Conservation (phyloP, 2,329 filamentous ascomycete species). For the Alternaria gaisen region DNA sequence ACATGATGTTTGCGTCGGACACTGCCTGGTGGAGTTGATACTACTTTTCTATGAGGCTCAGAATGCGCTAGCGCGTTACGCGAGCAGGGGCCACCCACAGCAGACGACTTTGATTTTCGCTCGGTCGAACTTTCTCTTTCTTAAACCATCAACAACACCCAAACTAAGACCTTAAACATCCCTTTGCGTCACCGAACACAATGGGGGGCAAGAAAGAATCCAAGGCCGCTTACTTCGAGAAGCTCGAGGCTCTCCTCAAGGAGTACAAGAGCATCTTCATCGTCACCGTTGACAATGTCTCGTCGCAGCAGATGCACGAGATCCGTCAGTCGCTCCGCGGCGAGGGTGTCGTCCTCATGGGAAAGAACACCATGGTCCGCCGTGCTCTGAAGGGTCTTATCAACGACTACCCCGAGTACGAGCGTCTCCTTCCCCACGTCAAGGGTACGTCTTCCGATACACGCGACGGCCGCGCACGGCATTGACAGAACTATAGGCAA, state of each 20-base stretch:
- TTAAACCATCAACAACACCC: constrained; percentile 37
- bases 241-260: constrained; percentile 97
- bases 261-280: constrained; percentile 98
- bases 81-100: constrained; percentile 34
- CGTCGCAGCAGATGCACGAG: constrained; percentile 99
- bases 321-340: constrained; percentile 91
- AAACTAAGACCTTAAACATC: constrained; percentile 90
- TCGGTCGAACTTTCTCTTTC: constrained; percentile 19
- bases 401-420: constrained; percentile 90
- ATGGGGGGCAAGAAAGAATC: constrained; percentile 97
- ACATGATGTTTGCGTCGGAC: constrained; percentile 32
- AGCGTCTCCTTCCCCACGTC: constrained; percentile 94
- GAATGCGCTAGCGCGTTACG: constrained; percentile 25
- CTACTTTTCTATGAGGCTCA: constrained; percentile 22
- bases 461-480: constrained; percentile 6
- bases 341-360: constrained; percentile 96
- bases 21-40: constrained; percentile 13
- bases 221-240: constrained; percentile 99
- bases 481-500: constrained; percentile 67
- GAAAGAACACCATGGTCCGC: constrained; percentile 99
- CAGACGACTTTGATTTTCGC: constrained; percentile 36
- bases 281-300: constrained; percentile 94
- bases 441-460: constrained; percentile 65
- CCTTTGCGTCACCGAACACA: constrained; percentile 94
- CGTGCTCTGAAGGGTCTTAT: constrained; percentile 97